Percentiles rank a stretch among this genome's conserved stretches.
Conservation (phyloP, 345 rosid genomes). For the Melastoma malabathricum region DNA sequence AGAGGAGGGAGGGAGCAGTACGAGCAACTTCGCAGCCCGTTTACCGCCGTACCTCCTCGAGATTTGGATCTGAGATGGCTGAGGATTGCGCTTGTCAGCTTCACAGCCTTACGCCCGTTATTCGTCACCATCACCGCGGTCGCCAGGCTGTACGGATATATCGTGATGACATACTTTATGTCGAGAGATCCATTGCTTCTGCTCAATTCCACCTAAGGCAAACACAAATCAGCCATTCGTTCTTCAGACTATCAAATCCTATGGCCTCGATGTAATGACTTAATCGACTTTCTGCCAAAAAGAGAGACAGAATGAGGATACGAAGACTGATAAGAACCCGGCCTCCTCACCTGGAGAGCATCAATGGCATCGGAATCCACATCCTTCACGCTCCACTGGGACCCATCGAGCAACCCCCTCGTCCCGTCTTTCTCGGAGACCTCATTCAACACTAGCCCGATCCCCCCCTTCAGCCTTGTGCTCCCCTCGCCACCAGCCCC, state of each 20-base stretch:
- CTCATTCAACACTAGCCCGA: slow-evolving; percentile 59
- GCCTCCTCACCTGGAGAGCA: slow-evolving; percentile 58
- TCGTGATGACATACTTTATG: slow-evolving; percentile 45
- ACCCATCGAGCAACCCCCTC: slow-evolving; percentile 32
- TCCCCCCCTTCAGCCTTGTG: slow-evolving; percentile 39
- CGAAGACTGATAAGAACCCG: not conserved
- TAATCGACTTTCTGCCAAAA: not conserved
- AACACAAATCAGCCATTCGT: not conserved
- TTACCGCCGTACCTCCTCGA: slow-evolving; percentile 41
- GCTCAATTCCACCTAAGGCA: slow-evolving; percentile 60
- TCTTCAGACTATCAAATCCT: not conserved
- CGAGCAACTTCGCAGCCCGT: slow-evolving; percentile 51
- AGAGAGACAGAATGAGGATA: not conserved
- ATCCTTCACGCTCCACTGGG: slow-evolving; percentile 64
- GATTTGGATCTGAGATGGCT: slow-evolving; percentile 57
- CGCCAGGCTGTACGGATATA: slow-evolving; percentile 66
- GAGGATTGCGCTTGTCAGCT: slow-evolving; percentile 54
- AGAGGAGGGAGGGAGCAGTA: slow-evolving; percentile 60
- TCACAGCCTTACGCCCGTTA: slow-evolving; percentile 52
- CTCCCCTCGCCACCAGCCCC: slow-evolving; percentile 16
- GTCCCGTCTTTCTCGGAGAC: slow-evolving; percentile 25
- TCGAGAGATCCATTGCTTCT: slow-evolving; percentile 48
- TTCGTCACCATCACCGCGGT: slow-evolving; percentile 60
- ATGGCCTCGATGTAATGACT: not conserved
- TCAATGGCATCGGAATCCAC: slow-evolving; percentile 80